Base-by-base conservation (phyloP, 768 basidiomycete genomes). In the Amanita polypyramis region DNA sequence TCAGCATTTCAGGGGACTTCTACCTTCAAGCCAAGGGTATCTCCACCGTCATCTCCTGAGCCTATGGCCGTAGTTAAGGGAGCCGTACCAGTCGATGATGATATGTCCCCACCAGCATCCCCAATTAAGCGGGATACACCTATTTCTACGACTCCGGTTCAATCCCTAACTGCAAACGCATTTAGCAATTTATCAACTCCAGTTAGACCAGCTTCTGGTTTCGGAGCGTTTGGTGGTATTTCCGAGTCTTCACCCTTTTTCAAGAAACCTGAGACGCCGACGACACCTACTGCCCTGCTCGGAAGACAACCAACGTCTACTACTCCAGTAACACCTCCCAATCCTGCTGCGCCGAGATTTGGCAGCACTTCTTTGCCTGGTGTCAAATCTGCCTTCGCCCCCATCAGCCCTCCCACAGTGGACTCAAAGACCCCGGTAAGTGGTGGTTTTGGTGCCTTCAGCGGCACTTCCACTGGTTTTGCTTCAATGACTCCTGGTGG, bases 161-260 rank as follows among this genome's bases (percentile, higher is more conserved):
- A 49, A 19, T 29, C 39, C 25, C 47, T 39, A 17, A 32, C 47
- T 15, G 29, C 39, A 14, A 14, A 59, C 35, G 65, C 64, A 4
- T 71, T 71, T 46, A 55, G 60, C 17, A 63, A 58, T 51, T 41
- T 67, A 1, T 56, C 62, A 39, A 51, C 57, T 0, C 61, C 63
- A n/a, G 54, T 68, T 54, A 63, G 60, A 44, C 70, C 70, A 27
- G 65, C 70, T 3, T 47, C 60, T 38, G 73, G 72, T 1, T 73
- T 74, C 48, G 71, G 72, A 11, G 75, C 73, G 0, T 76, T 77
- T 56, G 72, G 70, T 14, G 67, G 65, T 38, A 64, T 62, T 30
- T 56, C 66, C 3, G 61, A 72, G 20, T 59, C 68, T 34, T 82
- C 80, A 5, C 78, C 79, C 2, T 82, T 81, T 60, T 73, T 74